Evolutionary conservation across 257 asterid species (phyloP).

Genomic region (Solanum chaucha): DNA sequence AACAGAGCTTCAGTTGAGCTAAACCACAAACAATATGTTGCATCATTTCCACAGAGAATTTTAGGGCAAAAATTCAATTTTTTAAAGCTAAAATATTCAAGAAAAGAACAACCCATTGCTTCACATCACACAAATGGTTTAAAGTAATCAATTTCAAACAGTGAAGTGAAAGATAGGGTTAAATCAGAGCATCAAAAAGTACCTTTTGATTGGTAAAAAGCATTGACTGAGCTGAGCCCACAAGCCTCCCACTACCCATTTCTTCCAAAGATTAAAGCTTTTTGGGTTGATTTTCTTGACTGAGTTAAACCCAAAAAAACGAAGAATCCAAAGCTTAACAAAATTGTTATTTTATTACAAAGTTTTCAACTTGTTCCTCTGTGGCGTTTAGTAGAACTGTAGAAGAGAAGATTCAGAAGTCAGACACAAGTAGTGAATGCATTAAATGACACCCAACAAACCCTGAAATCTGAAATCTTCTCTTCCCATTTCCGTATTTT

Average conservation of each 20-base stretch:
- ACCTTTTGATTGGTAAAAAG: conserved; percentile 52
- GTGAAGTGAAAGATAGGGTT: conserved; percentile 1
- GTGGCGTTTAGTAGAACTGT: conserved; percentile 13
- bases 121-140: conserved; percentile 6
- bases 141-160: conserved; percentile 19
- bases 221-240: conserved; percentile 52
- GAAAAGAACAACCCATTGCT: conserved; percentile 17
- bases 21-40: conserved; percentile 15
- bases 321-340: conserved; percentile 50
- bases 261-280: conserved; percentile 15
- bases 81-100: conserved; percentile 21
- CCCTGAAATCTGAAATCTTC: conserved; percentile 15
- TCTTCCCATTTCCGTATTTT: background rate
- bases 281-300: conserved; percentile 31
- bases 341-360: background rate
- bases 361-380: background rate
- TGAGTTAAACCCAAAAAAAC: background rate
- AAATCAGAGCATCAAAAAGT: conserved; percentile 8
- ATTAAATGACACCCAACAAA: conserved; percentile 31
- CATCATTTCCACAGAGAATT: conserved; percentile 18
- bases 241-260: conserved; percentile 41
- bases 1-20: background rate
- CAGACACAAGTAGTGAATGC: conserved; percentile 22
- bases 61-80: conserved; percentile 7
- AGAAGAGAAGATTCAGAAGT: conserved; percentile 25